A percentile compares a stretch with the other conserved stretches of the same genome.
phyloP scores from a whole-genome alignment of 371 early-diverging fungal genomes.

The Gilbertella persicaria region DNA sequence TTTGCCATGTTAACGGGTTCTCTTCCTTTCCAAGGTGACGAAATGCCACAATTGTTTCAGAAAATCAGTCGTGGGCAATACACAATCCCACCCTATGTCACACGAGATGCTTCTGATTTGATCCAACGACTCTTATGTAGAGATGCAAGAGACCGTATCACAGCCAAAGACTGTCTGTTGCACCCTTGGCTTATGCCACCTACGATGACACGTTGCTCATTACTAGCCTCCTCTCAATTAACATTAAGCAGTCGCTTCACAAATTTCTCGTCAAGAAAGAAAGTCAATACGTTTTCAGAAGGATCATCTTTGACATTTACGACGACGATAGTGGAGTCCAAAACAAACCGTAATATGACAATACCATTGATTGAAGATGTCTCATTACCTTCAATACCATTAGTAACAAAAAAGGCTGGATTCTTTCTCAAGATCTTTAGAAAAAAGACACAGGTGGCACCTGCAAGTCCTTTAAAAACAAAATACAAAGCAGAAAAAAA shows the following conservation, averaged over 20 bases:
- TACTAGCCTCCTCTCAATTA: constrained; percentile 14
- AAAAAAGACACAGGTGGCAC: constrained; percentile 20
- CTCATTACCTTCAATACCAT: neutral
- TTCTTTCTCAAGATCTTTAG: constrained; percentile 19
- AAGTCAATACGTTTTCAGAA: constrained; percentile 6
- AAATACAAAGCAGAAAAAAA: constrained; percentile 7
- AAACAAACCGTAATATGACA: neutral
- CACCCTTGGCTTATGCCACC: constrained; percentile 73
- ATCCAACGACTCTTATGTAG: constrained; percentile 58
- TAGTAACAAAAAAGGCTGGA: neutral
- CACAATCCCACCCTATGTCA: constrained; percentile 48
- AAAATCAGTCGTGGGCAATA: constrained; percentile 67
- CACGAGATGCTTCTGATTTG: constrained; percentile 46
- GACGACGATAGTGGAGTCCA: constrained; percentile 7
- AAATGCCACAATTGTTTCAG: constrained; percentile 71
- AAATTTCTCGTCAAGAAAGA: constrained; percentile 13
- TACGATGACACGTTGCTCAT: constrained; percentile 5
- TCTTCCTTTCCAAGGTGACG: constrained; percentile 82
- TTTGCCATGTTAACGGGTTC: constrained; percentile 75
- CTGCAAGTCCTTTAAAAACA: neutral
- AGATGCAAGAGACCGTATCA: constrained; percentile 67
- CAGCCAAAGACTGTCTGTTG: constrained; percentile 70
- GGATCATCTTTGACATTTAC: neutral
- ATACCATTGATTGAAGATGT: neutral
- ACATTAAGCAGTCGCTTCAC: constrained; percentile 12